A percentile compares a stretch with the other conserved stretches of the same genome.
Evolutionary conservation across 2,329 filamentous ascomycete genomes (phyloP).

Genomic region (Xylaria sp.): DNA sequence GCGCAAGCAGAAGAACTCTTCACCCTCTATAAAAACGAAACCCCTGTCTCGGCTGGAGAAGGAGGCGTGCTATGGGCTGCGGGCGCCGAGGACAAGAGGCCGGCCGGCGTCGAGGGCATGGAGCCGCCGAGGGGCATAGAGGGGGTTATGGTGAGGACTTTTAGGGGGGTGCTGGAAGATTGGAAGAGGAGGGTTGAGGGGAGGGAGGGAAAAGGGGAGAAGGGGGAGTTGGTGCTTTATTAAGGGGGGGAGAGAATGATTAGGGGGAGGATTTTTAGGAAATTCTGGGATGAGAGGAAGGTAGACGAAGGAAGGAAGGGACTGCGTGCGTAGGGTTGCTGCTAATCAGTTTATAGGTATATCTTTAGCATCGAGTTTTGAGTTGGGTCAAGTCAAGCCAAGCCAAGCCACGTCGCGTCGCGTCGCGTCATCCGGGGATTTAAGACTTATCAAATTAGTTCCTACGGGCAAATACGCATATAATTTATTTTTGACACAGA

Average conservation of each 20-base stretch:
- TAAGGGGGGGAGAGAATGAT: no score
- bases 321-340: background rate
- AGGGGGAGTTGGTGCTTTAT: conserved; percentile 2
- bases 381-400: background rate
- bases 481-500: no score
- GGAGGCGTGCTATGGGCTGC: conserved; percentile 30
- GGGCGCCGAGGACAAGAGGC: conserved; percentile 17
- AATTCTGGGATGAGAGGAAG: no score
- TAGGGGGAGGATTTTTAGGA: no score
- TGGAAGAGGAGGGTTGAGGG: conserved; percentile 19
- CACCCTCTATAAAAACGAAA: background rate
- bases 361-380: background rate
- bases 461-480: no score
- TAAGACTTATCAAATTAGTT: no score
- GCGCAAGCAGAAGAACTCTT: conserved; percentile 30
- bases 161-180: conserved; percentile 14
- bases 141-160: conserved; percentile 3
- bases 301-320: background rate
- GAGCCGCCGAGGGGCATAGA: conserved; percentile 23
- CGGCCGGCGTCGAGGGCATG: background rate
- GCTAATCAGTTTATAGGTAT: no score
- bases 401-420: no score
- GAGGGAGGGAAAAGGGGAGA: background rate
- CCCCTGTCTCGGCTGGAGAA: no score
- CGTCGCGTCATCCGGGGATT: no score